Evolutionary conservation across 768 basidiomycete species (phyloP).

Genomic region (Lactarius hengduanensis): DNA sequence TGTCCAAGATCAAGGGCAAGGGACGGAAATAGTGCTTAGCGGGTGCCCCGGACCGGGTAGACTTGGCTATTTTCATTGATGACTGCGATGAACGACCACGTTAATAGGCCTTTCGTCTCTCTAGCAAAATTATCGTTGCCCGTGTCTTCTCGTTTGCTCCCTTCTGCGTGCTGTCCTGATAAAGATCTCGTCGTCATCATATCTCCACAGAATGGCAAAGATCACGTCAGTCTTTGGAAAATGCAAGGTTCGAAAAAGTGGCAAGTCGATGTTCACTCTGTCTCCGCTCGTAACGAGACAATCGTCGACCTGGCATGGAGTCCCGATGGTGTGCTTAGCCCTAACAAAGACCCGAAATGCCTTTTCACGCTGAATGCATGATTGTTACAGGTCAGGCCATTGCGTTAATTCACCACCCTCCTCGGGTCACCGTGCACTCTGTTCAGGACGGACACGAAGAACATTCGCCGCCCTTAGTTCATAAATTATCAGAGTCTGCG

Average conservation of each 20-base stretch:
- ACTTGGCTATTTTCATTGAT: neutral
- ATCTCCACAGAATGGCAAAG: constrained; percentile 63
- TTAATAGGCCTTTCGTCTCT: constrained; percentile 49
- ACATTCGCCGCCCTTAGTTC: constrained; percentile 44
- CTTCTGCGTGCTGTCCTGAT: constrained; percentile 77
- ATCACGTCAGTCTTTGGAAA: constrained; percentile 77
- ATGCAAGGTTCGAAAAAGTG: constrained; percentile 77
- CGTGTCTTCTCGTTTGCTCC: constrained; percentile 54
- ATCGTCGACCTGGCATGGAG: constrained; percentile 73
- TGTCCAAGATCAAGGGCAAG: constrained; percentile 46
- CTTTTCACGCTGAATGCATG: constrained; percentile 10
- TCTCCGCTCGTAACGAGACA: constrained; percentile 43
- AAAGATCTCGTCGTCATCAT: constrained; percentile 75
- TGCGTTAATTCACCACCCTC: constrained; percentile 68
- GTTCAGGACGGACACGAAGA: constrained; percentile 70
- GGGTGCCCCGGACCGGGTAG: constrained; percentile 19
- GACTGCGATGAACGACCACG: constrained; percentile 38
- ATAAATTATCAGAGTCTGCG: constrained; percentile 24
- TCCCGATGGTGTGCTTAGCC: constrained; percentile 60
- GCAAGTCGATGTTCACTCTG: constrained; percentile 65
- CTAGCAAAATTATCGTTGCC: constrained; percentile 59
- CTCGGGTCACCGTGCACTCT: constrained; percentile 68
- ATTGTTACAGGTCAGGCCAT: constrained; percentile 58
- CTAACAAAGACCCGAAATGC: neutral
- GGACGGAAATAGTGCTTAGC: constrained; percentile 36